A percentile compares a stretch with the other conserved stretches of the same genome.
Evolutionary conservation across 352 stramenopile species (phyloP).

Genomic region (Aphanomyces euteiches): DNA sequence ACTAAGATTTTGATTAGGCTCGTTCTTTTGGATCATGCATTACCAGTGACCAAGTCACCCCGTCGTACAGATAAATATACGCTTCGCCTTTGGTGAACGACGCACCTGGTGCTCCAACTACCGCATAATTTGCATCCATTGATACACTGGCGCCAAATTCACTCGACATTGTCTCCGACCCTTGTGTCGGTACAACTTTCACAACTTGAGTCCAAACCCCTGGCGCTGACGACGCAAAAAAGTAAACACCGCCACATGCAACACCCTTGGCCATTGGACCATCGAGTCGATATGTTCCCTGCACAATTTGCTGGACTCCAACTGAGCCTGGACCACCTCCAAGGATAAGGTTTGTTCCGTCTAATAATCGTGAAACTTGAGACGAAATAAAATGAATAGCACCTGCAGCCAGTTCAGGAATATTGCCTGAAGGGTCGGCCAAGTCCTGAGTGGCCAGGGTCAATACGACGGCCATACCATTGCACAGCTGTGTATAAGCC

Average conservation of each 20-base stretch:
- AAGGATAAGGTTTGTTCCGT: slow-evolving; percentile 9
- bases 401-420: slow-evolving; percentile 44
- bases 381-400: not conserved
- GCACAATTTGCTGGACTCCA: slow-evolving; percentile 51
- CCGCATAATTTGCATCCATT: slow-evolving; percentile 49
- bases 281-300: slow-evolving; percentile 59
- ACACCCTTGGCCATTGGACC: slow-evolving; percentile 55
- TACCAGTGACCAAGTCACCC: slow-evolving; percentile 44
- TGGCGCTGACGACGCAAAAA: slow-evolving; percentile 42
- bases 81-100: slow-evolving; percentile 56
- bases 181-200: slow-evolving; percentile 52
- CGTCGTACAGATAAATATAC: slow-evolving; percentile 73
- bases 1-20: slow-evolving; percentile 27
- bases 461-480: slow-evolving; percentile 48
- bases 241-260: slow-evolving; percentile 65
- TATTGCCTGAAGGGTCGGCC: slow-evolving; percentile 50
- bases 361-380: slow-evolving; percentile 8
- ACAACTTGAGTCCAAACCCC: slow-evolving; percentile 50
- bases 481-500: slow-evolving; percentile 57
- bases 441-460: slow-evolving; percentile 55
- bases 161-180: slow-evolving; percentile 40
- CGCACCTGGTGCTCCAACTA: slow-evolving; percentile 55
- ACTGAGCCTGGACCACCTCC: slow-evolving; percentile 34
- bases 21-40: not conserved
- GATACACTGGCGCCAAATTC: slow-evolving; percentile 59